A percentile compares a stretch with the other conserved stretches of the same genome.
Conservation (phyloP, 352 stramenopile genomes). For the Blastocystis sp. region DNA sequence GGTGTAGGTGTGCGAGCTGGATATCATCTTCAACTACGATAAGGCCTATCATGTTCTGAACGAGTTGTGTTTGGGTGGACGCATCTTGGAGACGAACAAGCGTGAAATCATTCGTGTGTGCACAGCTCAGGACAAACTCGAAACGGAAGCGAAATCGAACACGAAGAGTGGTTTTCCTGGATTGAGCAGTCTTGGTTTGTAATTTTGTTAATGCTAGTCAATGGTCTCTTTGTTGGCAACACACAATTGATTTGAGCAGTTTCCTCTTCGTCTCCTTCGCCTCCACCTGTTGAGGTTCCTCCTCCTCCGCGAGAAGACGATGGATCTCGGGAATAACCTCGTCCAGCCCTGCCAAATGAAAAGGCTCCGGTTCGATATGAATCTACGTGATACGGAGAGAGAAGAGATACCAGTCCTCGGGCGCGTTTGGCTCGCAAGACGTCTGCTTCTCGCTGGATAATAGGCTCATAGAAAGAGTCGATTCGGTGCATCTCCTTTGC, state of each 20-base stretch:
- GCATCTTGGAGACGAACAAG: slow-evolving; percentile 88
- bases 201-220: slow-evolving; percentile 45
- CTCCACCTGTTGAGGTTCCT: neutral
- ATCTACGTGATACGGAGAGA: too few relatives aligned
- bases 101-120: slow-evolving; percentile 76
- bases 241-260: neutral
- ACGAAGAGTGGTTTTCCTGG: slow-evolving; percentile 52
- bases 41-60: slow-evolving; percentile 99
- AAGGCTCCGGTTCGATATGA: slow-evolving; percentile 46
- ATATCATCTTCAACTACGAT: slow-evolving; percentile 99
- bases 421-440: neutral
- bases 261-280: neutral
- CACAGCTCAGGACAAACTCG: slow-evolving; percentile 77
- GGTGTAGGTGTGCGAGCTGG: slow-evolving; percentile 73
- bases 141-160: slow-evolving; percentile 75
- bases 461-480: neutral
- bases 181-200: slow-evolving; percentile 49
- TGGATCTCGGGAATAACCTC: slow-evolving; percentile 41
- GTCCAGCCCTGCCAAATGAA: slow-evolving; percentile 21
- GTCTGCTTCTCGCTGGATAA: slow-evolving; percentile 23
- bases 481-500: slow-evolving; percentile 1
- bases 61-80: slow-evolving; percentile 93
- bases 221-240: slow-evolving; percentile 9
- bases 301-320: neutral
- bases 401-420: neutral